Conservation (phyloP, 2,329 filamentous ascomycete genomes). For the Calonectria pseudoreteaudii region DNA sequence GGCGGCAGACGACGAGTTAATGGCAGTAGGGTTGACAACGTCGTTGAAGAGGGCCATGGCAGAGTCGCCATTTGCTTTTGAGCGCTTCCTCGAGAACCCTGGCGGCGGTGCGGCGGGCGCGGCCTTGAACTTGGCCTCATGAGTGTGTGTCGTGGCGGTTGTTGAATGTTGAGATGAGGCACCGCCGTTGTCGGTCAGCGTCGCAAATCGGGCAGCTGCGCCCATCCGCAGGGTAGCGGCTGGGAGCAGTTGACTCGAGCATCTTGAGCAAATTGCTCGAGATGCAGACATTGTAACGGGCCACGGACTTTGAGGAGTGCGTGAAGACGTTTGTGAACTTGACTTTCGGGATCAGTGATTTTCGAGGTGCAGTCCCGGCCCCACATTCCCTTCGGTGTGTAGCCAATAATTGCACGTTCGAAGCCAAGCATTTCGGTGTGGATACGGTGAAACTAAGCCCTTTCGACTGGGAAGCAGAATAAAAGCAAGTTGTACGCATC, state of each 20-base stretch:
- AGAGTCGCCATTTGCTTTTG: constrained; percentile 31
- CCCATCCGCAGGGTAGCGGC: constrained; percentile 33
- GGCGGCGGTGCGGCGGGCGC: not conserved
- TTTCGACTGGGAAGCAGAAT: not conserved
- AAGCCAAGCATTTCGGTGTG: constrained; percentile 21
- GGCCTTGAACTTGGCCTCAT: constrained; percentile 10
- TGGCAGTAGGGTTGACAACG: constrained; percentile 43
- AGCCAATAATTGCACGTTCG: constrained; percentile 30
- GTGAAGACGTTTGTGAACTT: constrained; percentile 12
- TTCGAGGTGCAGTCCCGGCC: constrained; percentile 30
- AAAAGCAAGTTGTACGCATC: not conserved
- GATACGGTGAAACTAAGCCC: not conserved
- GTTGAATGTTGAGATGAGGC: constrained; percentile 15
- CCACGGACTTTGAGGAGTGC: constrained; percentile 14
- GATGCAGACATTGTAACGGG: constrained; percentile 48
- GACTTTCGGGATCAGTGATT: constrained; percentile 34
- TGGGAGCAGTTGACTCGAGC: constrained; percentile 44
- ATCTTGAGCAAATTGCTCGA: constrained; percentile 50
- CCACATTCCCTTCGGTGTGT: constrained; percentile 19
- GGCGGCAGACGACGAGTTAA: not conserved
- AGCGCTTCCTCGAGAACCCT: constrained; percentile 14
- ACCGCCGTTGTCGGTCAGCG: constrained; percentile 30
- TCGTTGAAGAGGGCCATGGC: constrained; percentile 51
- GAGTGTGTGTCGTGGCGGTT: constrained; percentile 1
- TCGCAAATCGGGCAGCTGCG: constrained; percentile 39